Evolutionary conservation across 495 filamentous ascomycete species (phyloP).

Genomic region (Penicillium herquei): DNA sequence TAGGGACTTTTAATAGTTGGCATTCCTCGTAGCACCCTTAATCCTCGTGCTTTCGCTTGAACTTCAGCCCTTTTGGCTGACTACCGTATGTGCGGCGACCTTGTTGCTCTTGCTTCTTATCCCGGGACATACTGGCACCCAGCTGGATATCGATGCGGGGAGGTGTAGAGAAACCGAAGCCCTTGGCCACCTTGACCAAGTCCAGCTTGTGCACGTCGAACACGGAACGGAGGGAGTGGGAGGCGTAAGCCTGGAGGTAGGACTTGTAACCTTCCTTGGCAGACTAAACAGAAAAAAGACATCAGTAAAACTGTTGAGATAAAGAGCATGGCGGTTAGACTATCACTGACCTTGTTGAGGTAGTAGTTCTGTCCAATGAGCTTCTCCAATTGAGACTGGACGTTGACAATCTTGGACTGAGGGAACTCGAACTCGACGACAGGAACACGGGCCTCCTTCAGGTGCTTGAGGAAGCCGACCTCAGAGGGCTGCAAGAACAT

Average conservation of each 20-base stretch:
- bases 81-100: constrained; percentile 80
- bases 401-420: constrained; percentile 83
- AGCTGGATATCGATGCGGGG: constrained; percentile 87
- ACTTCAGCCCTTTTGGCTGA: constrained; percentile 49
- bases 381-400: constrained; percentile 92
- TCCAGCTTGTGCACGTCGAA: constrained; percentile 95
- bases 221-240: constrained; percentile 82
- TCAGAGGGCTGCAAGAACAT: constrained; percentile 93
- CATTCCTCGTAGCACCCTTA: constrained; percentile 22
- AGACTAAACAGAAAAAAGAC: constrained; percentile 34
- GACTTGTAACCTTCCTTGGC: constrained; percentile 73
- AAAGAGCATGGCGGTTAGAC: not conserved
- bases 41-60: constrained; percentile 45
- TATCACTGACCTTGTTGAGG: constrained; percentile 68
- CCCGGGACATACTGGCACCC: constrained; percentile 80
- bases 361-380: constrained; percentile 95
- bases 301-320: not conserved
- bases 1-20: constrained; percentile 15
- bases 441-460: constrained; percentile 89
- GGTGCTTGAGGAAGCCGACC: constrained; percentile 84
- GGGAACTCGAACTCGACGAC: constrained; percentile 97
- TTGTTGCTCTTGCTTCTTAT: constrained; percentile 74
- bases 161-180: constrained; percentile 87
- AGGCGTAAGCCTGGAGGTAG: constrained; percentile 93
- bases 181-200: constrained; percentile 88